Conservation (phyloP, 257 asterid species). For the Rauvolfia tetraphylla region DNA sequence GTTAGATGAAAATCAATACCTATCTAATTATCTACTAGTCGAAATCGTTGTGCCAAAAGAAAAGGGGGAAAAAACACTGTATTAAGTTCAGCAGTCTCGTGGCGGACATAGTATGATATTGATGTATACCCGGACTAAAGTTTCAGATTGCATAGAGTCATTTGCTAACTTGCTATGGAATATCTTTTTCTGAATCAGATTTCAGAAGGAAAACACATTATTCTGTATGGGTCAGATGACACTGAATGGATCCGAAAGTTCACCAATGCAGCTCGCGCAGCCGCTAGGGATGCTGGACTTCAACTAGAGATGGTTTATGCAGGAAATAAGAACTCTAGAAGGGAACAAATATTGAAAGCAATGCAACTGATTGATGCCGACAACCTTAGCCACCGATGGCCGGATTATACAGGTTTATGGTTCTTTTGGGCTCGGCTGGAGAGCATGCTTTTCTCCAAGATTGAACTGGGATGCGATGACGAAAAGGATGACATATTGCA, state of each 20-base stretch:
- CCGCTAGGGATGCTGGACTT: not conserved
- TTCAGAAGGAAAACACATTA: not conserved
- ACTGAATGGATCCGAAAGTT: constrained; percentile 12
- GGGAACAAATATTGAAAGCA: not conserved
- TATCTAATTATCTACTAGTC: too few species aligned
- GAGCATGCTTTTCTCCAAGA: constrained; percentile 17
- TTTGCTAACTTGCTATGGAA: too few species aligned
- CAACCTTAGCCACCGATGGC: not conserved
- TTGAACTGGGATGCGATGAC: not conserved
- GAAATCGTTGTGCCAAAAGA: too few species aligned
- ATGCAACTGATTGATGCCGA: not conserved
- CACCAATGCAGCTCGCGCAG: not conserved
- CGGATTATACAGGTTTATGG: not conserved
- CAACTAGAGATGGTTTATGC: constrained; percentile 11
- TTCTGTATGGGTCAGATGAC: constrained; percentile 16
- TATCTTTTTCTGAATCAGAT: constrained; percentile 9
- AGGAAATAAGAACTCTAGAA: constrained; percentile 4
- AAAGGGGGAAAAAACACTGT: too few species aligned
- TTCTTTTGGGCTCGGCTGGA: constrained; percentile 19
- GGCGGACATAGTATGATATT: too few species aligned
- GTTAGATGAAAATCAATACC: too few species aligned
- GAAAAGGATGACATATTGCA: constrained; percentile 11
- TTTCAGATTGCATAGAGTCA: too few species aligned
- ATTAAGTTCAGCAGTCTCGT: too few species aligned
- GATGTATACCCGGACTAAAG: too few species aligned